phyloP scores from a whole-genome alignment of 2,329 filamentous ascomycete genomes.

The Phaeoacremonium minimum region DNA sequence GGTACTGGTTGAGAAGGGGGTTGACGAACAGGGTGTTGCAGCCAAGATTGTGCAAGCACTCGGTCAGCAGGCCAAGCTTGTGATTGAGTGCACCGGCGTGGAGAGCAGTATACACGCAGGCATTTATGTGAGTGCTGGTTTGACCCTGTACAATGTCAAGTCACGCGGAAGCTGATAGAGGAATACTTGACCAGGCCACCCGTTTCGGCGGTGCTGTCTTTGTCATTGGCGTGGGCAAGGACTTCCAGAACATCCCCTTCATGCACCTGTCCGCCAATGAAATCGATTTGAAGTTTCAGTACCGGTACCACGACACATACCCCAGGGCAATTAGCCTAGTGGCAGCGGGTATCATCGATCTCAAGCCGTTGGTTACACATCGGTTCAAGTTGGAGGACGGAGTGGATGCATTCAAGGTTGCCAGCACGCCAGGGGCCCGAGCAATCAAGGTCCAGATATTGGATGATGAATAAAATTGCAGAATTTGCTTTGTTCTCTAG shows the following conservation, averaged over 20 bases:
- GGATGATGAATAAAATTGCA: constrained; percentile 42
- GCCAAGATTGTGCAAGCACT: constrained; percentile 63
- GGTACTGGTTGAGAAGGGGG: constrained; percentile 62
- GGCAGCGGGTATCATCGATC: constrained; percentile 75
- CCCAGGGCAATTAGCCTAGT: constrained; percentile 85
- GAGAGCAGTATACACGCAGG: constrained; percentile 82
- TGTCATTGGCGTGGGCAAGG: constrained; percentile 90
- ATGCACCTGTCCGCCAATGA: constrained; percentile 88
- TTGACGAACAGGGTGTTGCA: constrained; percentile 64
- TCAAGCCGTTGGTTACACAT: constrained; percentile 82
- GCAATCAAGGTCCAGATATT: constrained; percentile 98
- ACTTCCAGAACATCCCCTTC: constrained; percentile 92
- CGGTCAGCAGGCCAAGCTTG: constrained; percentile 72
- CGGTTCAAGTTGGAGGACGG: constrained; percentile 82
- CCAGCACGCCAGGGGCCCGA: constrained; percentile 79
- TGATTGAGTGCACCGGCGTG: constrained; percentile 94
- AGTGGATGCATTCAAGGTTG: constrained; percentile 81
- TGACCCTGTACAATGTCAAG: neutral
- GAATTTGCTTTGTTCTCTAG: too few species aligned
- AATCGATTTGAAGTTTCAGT: constrained; percentile 93
- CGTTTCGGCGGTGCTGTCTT: constrained; percentile 97
- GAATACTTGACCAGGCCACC: constrained; percentile 54
- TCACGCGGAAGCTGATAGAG: too few species aligned
- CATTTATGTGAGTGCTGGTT: constrained; percentile 53
- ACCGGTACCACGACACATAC: constrained; percentile 94